A percentile compares a stretch with the other conserved stretches of the same genome.
phyloP scores from a whole-genome alignment of 2,329 filamentous ascomycete genomes.

The Fusarium verrucosum region DNA sequence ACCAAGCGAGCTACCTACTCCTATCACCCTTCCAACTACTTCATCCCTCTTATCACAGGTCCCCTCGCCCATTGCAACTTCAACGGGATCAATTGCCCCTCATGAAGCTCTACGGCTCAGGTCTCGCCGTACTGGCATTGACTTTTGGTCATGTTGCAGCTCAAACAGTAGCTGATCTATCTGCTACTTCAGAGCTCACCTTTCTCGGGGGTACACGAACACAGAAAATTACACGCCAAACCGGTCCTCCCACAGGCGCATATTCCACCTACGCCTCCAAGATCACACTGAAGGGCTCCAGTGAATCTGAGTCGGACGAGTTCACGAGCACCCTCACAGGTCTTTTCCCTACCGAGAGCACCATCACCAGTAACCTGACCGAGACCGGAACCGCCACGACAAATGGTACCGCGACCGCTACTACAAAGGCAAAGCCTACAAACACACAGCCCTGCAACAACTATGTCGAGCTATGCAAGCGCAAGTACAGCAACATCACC shows the following conservation, averaged over 20 bases:
- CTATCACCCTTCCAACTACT: conserved; percentile 9
- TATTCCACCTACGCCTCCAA: conserved; percentile 42
- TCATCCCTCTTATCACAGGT: conserved; percentile 1
- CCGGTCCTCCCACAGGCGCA: conserved; percentile 44
- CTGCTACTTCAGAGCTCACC: conserved; percentile 48
- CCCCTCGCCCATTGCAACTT: background rate
- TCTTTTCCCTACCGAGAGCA: conserved; percentile 51
- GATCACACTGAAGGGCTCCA: conserved; percentile 34
- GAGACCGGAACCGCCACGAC: conserved; percentile 50
- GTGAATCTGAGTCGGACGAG: conserved; percentile 29
- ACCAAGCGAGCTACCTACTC: conserved; percentile 13
- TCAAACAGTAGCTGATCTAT: conserved; percentile 46
- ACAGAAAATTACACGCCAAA: conserved; percentile 50
- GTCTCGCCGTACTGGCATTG: conserved; percentile 40
- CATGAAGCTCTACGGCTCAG: conserved; percentile 41
- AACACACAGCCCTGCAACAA: conserved; percentile 86
- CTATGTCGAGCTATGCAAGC: conserved; percentile 77
- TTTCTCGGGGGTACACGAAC: conserved; percentile 53
- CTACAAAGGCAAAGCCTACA: conserved; percentile 54
- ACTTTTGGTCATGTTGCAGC: conserved; percentile 38
- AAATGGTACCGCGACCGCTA: conserved; percentile 46
- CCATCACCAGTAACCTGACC: conserved; percentile 51
- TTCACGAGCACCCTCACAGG: conserved; percentile 58
- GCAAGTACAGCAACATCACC: conserved; percentile 84
- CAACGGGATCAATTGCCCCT: conserved; percentile 1